Evolutionary conservation across 2,329 filamentous ascomycete species (phyloP), one percentile per base, ranked within the genome.

Genomic region (Fusarium hostae): DNA sequence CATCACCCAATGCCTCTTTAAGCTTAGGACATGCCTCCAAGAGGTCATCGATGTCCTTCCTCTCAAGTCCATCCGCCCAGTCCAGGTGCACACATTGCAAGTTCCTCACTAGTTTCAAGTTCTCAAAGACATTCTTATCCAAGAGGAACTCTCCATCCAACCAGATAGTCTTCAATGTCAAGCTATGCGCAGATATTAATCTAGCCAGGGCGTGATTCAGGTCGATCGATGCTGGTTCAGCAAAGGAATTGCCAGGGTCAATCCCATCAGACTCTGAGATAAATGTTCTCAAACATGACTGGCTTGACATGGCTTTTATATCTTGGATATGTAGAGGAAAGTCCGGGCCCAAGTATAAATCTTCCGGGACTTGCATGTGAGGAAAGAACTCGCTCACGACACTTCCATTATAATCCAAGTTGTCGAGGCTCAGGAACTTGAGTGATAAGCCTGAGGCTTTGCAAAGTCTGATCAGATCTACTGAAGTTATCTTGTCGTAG

Each of bases 11-110:
- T 6, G 12, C 22, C 32, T 16, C 12, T 20, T 3, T 24, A 20
- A 72, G 70, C n/a, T 35, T 40, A 10, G 66, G 62, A 9, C 70
- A 72, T 0, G 59, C 16, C 1, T 59, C 28, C 12, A 68, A 26
- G 0, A 72, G 59, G n/a, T 30, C 20, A 3, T 63, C 41, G 2
- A 72, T 2, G 2, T 63, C 70, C 2, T 47, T 35, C 4, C 40
- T 11, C 20, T 45, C 5, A 1, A 57, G 12, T 10, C 52, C 47
- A 3, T 24, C 10, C 5, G 22, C 30, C 16, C 45, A 26, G 1
- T 7, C 20, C 6, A 68, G 20, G 22, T 18, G 16, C 7, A 72
- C 45, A 5, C 13, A 26, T 6, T 58, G n/a, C 12, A 72, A 26
- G 1, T 51, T 37, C 10, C 2, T 3, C 22, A 24, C 18, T 3